Base-by-base conservation (phyloP, 768 basidiomycete species). In the Lactarius sanguifluus region DNA sequence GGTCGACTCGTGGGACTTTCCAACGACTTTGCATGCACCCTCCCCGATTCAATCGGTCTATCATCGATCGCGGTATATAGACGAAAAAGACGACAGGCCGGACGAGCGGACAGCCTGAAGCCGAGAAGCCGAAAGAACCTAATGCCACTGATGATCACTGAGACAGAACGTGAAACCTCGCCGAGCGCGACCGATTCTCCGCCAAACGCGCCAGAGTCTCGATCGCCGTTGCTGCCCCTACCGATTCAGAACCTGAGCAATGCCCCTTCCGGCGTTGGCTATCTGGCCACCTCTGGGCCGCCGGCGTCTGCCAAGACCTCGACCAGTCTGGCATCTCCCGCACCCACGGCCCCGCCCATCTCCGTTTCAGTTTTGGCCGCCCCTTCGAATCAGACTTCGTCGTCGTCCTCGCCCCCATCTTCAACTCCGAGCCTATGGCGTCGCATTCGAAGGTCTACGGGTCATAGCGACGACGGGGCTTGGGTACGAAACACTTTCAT, bases 1-100 rank as follows among this genome's bases (percentile, higher is more conserved):
- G 12, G 76, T 88, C 62, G 91, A 90, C 62, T 92, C 91, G 3
- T 94, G 91, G 91, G 91, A 94, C 73, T 94, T 94, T 74, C 74
- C 81, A 28, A 79, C 83, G 0, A 84, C 15, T 8, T 13, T 67
- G 12, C 28, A 13, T 10, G 10, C 43, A 1, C 62, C 66, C 38
- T 67, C 66, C 23, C 66, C 66, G 20, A 67, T 58, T n/a, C 61
- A 59, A 32, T 30, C 66, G 20, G 58, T 64, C 30, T 59, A 47
- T 23, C 54, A 28, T 56, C 52, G 41, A 58, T 32, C 41, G 28
- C 58, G 23, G 18, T 43, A 12, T 5, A 50, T 41, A 20, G 41
- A 67, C 16, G 52, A 60, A 8, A 20, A 30, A 28, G 47, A 54
- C 15, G 60, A 54, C 18, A 41, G n/a, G 20, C 8, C 0, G 23